These are phyloP conservation scores for Setomelanomma holmii DNA, from an alignment of 2,329 filamentous ascomycete species.

Conservation along the genomic window DNA sequence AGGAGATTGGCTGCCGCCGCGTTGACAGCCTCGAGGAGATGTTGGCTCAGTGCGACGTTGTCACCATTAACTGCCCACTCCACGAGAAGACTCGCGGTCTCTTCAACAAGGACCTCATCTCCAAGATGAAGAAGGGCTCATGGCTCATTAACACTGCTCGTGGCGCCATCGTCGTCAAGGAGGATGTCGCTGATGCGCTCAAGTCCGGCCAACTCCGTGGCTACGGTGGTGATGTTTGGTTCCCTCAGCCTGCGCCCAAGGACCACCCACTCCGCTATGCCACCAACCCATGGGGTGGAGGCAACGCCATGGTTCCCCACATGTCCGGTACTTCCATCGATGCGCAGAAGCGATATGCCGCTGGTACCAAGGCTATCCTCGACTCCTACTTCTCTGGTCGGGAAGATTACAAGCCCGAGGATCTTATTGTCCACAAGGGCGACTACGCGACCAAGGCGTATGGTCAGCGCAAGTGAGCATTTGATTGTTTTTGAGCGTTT, in stretches of 20 bases:
- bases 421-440: constrained; percentile 87
- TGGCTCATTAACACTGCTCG: constrained; percentile 99
- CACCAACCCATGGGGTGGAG: constrained; percentile 93
- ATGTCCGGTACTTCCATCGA: constrained; percentile 99
- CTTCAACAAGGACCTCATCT: constrained; percentile 98
- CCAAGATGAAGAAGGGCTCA: constrained; percentile 98
- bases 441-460: constrained; percentile 97
- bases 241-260: constrained; percentile 93
- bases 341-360: constrained; percentile 82
- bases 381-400: constrained; percentile 88
- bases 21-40: constrained; percentile 92
- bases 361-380: constrained; percentile 87
- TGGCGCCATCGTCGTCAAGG: constrained; percentile 98
- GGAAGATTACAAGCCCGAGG: constrained; percentile 86
- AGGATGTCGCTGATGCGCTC: constrained; percentile 94
- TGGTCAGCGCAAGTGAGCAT: constrained; percentile 70
- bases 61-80: constrained; percentile 99
- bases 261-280: constrained; percentile 93
- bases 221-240: constrained; percentile 92
- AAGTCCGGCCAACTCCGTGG: constrained; percentile 89
- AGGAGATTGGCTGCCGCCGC: constrained; percentile 92
- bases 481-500: constrained; percentile 25
- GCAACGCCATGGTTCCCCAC: constrained; percentile 98
- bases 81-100: constrained; percentile 97
- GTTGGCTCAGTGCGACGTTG: constrained; percentile 90